phyloP scores from a whole-genome alignment of 73 alveolate species.

The Durusdinium trenchii region DNA sequence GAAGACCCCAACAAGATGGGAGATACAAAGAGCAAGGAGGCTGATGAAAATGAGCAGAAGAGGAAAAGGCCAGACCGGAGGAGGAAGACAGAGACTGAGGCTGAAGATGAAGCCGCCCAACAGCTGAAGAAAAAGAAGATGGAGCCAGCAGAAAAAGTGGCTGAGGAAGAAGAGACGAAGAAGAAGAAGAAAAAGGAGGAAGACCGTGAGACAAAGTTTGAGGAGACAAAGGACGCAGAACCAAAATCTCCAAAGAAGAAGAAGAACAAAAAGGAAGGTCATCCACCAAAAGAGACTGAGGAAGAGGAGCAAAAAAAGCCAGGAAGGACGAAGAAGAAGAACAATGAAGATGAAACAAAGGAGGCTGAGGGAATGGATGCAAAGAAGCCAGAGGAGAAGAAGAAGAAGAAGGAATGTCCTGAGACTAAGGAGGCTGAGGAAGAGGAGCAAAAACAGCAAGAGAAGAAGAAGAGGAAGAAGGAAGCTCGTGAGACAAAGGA shows the following conservation, averaged over 20 bases:
- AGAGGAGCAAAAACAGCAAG: not conserved
- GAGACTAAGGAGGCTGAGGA: not conserved
- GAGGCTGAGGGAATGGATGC: not conserved
- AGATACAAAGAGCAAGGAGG: not conserved
- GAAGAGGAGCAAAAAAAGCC: not conserved
- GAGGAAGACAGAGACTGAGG: not conserved
- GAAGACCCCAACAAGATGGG: not conserved
- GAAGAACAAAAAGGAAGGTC: not conserved
- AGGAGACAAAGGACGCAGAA: not conserved
- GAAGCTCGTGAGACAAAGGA: not conserved
- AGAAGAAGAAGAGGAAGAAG: not conserved
- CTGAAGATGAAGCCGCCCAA: not conserved
- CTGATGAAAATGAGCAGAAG: not conserved
- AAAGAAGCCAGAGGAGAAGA: not conserved
- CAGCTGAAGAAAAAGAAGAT: not conserved
- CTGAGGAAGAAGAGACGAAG: not conserved
- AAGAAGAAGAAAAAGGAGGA: not conserved
- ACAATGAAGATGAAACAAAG: not conserved
- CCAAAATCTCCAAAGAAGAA: not conserved
- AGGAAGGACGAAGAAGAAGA: not conserved
- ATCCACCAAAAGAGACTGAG: not conserved
- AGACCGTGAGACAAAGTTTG: not conserved
- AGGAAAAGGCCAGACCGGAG: not conserved
- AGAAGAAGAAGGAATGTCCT: not conserved
- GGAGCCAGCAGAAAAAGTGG: too few relatives aligned